Base-by-base conservation (phyloP, 257 asterid species). In the Henckelia pumila region DNA sequence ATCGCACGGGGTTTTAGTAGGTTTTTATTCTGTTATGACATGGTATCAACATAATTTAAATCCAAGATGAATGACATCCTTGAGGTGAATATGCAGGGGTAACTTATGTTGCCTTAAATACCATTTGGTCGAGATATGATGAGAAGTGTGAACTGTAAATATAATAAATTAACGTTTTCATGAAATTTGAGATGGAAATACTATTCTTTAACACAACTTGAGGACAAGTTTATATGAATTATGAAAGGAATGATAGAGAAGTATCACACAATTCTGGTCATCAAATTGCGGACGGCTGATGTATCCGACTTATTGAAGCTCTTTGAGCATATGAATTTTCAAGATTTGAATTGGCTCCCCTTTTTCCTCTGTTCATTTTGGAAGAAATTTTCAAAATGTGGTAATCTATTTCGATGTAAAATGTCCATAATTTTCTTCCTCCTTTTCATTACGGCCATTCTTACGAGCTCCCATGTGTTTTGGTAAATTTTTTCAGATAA, bases 401-500 rank as follows among this genome's bases (percentile, higher is more conserved):
- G 64, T 35, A 25, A 55, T n/a, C 32, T 20, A 2, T 8, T 22
- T 52, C 50, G 56, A 49, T 26, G 28, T 26, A 30, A 8, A 28
- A 16, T 63, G 58, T 59, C 20, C 19, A 32, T 19, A 20, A 29
- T 8, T 66, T 52, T 64, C 64, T 68, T 60, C n/a, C n/a, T 23
- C 44, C 6, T 29, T 59, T 44, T 35, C 68, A 56, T 53, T 33
- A 50, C 50, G 49, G 57, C 17, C 49, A 17, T 53, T 50, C 50
- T 56, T 67, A 64, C 59, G 68, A 61, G 69, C 37, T 66, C 70
- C 64, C 61, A 25, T 66, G 16, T 77, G 32, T 70, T 40, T 72
- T 76, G 72, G 30, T 69, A 50, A 35, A 59, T 60, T 63, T 60
- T 63, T 74, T 68, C 96, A 92, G 98, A 76, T 33, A 86, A 86